These are phyloP conservation scores for Phanerochaete sordida DNA, from an alignment of 768 basidiomycete species.

Conservation along the genomic window DNA sequence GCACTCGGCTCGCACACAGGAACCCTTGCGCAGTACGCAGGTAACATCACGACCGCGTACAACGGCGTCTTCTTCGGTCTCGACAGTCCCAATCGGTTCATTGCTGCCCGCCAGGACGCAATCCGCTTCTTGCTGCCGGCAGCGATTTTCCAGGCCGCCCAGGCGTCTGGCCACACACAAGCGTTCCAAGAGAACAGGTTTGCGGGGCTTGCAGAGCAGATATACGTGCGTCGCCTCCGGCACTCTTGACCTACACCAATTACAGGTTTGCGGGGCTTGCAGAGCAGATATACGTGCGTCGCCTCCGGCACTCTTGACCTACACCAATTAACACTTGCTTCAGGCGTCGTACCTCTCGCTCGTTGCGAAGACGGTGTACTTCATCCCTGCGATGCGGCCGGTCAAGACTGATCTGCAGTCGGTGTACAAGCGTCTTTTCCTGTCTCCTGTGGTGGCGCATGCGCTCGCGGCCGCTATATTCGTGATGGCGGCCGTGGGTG, in stretches of 20 bases:
- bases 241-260: neutral
- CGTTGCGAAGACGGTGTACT: conserved; percentile 50
- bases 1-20: conserved; percentile 35
- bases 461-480: conserved; percentile 31
- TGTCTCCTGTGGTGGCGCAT: conserved; percentile 21
- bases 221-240: conserved; percentile 43
- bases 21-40: conserved; percentile 40
- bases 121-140: conserved; percentile 48
- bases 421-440: conserved; percentile 42
- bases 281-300: no score
- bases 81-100: conserved; percentile 33
- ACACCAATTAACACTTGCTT: neutral
- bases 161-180: conserved; percentile 32
- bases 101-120: conserved; percentile 35
- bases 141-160: conserved; percentile 46
- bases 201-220: conserved; percentile 31
- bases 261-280: no score
- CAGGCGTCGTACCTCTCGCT: conserved; percentile 47
- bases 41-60: conserved; percentile 26
- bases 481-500: conserved; percentile 39
- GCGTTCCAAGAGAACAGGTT: conserved; percentile 38
- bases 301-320: neutral
- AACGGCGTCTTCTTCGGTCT: conserved; percentile 51
- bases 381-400: conserved; percentile 32
- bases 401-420: conserved; percentile 41